Conservation (phyloP, 1,139 yeast genomes). For the Pichia sp. region DNA sequence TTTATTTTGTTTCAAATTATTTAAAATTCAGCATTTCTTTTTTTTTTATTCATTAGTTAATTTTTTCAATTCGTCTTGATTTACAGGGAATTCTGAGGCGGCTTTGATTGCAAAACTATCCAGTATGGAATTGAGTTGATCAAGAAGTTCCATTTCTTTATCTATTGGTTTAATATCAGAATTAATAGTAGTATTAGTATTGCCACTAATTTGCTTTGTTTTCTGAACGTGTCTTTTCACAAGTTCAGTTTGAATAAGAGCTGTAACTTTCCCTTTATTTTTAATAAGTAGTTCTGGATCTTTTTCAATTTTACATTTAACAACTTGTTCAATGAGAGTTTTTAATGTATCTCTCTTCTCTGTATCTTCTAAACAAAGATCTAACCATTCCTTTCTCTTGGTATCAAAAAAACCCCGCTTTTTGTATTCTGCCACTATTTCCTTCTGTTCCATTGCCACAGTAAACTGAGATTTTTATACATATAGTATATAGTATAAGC, state of each 20-base stretch:
- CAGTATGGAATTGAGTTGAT: no score
- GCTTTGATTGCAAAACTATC: no score
- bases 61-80: no score
- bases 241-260: constrained; percentile 35
- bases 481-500: no score
- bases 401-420: constrained; percentile 47
- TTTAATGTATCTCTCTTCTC: constrained; percentile 34
- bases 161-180: no score
- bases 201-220: background rate
- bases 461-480: no score
- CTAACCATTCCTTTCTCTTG: constrained; percentile 39
- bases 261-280: constrained; percentile 48
- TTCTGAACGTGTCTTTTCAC: constrained; percentile 11
- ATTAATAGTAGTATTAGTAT: no score
- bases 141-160: no score
- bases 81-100: no score
- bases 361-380: constrained; percentile 32
- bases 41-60: no score
- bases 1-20: no score
- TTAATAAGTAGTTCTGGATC: constrained; percentile 46
- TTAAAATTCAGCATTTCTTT: no score
- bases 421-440: constrained; percentile 40
- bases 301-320: constrained; percentile 41
- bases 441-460: constrained; percentile 13
- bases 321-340: constrained; percentile 38